Evolutionary conservation across 331 rosid species (phyloP).

Genomic region (Rosa hybrid): DNA sequence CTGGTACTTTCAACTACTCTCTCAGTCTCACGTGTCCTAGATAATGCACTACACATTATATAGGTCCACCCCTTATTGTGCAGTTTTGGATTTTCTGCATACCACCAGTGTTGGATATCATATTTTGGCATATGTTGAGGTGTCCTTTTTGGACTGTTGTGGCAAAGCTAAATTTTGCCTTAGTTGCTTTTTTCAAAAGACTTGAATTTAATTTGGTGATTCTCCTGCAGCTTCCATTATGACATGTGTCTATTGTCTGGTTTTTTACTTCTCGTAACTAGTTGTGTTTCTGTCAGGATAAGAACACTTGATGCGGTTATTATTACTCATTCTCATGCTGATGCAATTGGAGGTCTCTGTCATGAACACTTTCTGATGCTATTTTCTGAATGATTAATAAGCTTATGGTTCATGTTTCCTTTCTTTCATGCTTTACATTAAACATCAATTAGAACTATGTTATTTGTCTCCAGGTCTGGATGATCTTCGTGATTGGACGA

Average conservation of each 20-base stretch:
- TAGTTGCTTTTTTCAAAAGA: not conserved
- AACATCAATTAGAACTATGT: not conserved
- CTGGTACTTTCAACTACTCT: not conserved
- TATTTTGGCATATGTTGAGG: not conserved
- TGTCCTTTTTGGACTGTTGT: constrained; percentile 7
- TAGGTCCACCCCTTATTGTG: not conserved
- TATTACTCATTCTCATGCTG: constrained; percentile 98
- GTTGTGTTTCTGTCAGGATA: constrained; percentile 84
- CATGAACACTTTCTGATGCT: constrained; percentile 36
- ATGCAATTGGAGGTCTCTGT: constrained; percentile 97
- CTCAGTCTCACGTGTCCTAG: not conserved
- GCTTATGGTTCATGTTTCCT: not conserved
- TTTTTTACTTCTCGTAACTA: constrained; percentile 40
- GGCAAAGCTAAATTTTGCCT: not conserved
- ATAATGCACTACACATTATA: not conserved
- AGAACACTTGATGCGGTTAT: constrained; percentile 89
- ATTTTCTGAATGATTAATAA: constrained; percentile 21
- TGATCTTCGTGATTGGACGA: constrained; percentile 98
- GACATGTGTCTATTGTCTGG: constrained; percentile 23
- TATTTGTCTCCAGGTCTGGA: constrained; percentile 64
- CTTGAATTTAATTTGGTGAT: constrained; percentile 5
- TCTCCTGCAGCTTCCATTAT: constrained; percentile 30
- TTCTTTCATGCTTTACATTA: not conserved
- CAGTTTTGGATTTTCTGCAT: not conserved
- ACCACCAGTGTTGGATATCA: not conserved